Base-by-base conservation (phyloP, 192 early-diverging fungal species). In the Coemansia sp. region DNA sequence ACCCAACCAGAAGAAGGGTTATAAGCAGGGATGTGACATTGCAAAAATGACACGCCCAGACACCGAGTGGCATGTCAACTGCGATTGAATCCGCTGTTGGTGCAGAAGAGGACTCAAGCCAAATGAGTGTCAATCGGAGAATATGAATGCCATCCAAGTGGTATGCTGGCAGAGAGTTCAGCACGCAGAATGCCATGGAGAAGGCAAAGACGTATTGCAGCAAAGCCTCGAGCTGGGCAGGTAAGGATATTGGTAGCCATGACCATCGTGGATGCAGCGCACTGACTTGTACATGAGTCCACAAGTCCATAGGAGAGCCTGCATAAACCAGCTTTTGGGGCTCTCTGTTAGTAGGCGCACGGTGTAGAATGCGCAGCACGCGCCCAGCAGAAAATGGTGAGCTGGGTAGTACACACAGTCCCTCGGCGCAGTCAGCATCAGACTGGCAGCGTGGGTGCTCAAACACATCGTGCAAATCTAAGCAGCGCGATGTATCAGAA, bases 181-280 rank as follows among this genome's bases (percentile, higher is more conserved):
- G 70, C 31, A 73, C 49, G 27, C 67, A 65, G 22, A 79, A 64
- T 12, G 71, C 76, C 30, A 79, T 18, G 21, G 70, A 73, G 16
- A 79, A 73, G 16, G 76, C 69, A 54, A 79, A 41, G 1, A 73
- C 54, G 21, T 79, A 79, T 48, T 70, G 76, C 51, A 69, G 28
- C 52, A 73, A 31, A 30, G 62, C 44, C 51, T 79, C 76, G 24
- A 52, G 25, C 67, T 64, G 63, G 31, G 62, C 49, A 1, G 69
- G 69, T 9, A 73, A 41, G 1, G 52, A 18, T 14, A 49, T 26
- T 0, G 68, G 71, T 18, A 79, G 34, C 60, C 55, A 67, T 22
- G 12, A 1, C 49, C 25, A 60, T 28, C 66, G 63, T 6, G 69
- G 75, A 18, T 23, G 23, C 30, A 79, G 60, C 61, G 76, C 56